A percentile compares a stretch with the other conserved stretches of the same genome.
phyloP scores from a whole-genome alignment of 2,329 filamentous ascomycete species.

The Bipolaris bicolor region DNA sequence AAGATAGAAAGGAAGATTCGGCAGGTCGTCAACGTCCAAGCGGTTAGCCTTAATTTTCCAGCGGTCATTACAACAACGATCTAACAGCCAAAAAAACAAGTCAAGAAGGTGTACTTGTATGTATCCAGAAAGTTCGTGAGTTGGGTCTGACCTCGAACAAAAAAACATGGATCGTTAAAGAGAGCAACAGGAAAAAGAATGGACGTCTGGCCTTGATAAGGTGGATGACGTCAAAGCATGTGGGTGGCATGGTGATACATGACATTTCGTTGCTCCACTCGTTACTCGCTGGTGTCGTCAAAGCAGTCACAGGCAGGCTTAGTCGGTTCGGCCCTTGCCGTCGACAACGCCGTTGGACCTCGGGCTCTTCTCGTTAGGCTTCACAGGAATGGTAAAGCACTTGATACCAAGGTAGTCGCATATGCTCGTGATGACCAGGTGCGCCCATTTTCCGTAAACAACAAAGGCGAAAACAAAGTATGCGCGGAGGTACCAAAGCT shows the following conservation, averaged over 20 bases:
- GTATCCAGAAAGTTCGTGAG: not conserved
- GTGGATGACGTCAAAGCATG: not conserved
- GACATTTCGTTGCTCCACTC: not conserved
- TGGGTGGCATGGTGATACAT: not conserved
- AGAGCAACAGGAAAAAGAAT: not conserved
- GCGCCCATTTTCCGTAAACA: slow-evolving; percentile 94
- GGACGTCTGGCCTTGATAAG: not conserved
- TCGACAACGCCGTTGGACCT: slow-evolving; percentile 39
- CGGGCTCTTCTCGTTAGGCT: slow-evolving; percentile 34
- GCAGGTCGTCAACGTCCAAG: too few relatives aligned
- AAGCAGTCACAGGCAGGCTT: slow-evolving; percentile 1
- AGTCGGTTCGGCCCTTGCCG: slow-evolving; percentile 45
- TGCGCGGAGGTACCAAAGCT: slow-evolving; percentile 80
- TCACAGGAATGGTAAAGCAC: slow-evolving; percentile 77
- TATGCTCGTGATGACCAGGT: slow-evolving; percentile 87
- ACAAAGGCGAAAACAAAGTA: slow-evolving; percentile 84
- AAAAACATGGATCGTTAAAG: not conserved
- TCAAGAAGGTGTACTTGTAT: not conserved
- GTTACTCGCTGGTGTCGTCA: not conserved
- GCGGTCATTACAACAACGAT: too few relatives aligned
- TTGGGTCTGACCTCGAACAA: not conserved
- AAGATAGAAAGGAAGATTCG: too few relatives aligned
- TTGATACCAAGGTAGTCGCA: slow-evolving; percentile 93
- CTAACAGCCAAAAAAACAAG: not conserved
- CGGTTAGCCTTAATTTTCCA: too few relatives aligned